Evolutionary conservation across 768 basidiomycete genomes (phyloP), one percentile per base, ranked within the genome.

Genomic region (Xerocomellus chrysenteron): DNA sequence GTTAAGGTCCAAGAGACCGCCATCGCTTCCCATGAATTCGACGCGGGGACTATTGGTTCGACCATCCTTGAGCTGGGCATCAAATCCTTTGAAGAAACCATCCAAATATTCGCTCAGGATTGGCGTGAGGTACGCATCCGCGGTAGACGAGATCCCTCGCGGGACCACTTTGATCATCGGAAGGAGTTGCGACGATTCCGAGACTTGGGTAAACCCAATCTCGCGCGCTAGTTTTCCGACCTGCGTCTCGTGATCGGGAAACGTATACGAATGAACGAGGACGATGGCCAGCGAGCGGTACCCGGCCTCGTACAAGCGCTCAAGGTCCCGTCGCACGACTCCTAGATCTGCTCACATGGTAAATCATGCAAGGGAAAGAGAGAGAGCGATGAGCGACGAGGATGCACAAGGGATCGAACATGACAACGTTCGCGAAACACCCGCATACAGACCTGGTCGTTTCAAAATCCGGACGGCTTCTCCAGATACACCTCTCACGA

Each of bases 91-190:
- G 72, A 94, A 96, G 77, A 98, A 98, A 0, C 93, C 93, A 58
- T 94, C 89, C 5, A 98, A 80, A 66, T 98, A 98, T 13, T 85
- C 80, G 11, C 79, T 73, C 26, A 97, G 73, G 58, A 97, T 90
- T 14, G 95, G 95, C 0, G 94, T 97, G 39, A 98, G 84, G 71
- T 98, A 98, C 1, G 95, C 95, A 63, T 98, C 95, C 1, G 93
- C 95, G 0, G 94, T 95, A 1, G 92, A 90, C 0, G 93, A 96
- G 11, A 90, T 86, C 2, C 93, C 95, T 0, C 95, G 88, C 2
- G 94, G 90, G 11, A 97, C 92, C 81, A 95, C 90, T 74, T 94
- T 94, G 78, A 96, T 95, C 90, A 93, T 93, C 3, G 93, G 90
- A 30, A 92, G 80, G n/a, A 95, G 78, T 58, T 87, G 84, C 3